Evolutionary conservation across 768 basidiomycete species (phyloP).

Genomic region (Kwoniella heveanensis): DNA sequence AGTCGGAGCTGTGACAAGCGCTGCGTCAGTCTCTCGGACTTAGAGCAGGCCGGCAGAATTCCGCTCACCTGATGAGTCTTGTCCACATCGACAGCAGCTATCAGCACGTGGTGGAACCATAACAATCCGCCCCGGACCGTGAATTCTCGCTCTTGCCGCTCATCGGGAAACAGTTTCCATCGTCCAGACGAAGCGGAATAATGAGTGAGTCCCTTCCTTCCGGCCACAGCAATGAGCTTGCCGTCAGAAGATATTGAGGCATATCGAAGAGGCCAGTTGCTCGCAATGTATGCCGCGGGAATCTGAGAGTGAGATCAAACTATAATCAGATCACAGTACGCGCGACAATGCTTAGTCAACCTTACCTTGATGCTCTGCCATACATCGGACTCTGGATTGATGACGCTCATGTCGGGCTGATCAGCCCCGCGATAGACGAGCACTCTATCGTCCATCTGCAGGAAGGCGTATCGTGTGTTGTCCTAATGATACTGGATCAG

Average conservation of each 20-base stretch:
- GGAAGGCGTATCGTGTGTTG: slow-evolving; percentile 91
- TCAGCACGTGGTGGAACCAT: slow-evolving; percentile 95
- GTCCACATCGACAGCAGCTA: slow-evolving; percentile 82
- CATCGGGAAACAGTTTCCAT: slow-evolving; percentile 86
- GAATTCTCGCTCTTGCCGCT: slow-evolving; percentile 83
- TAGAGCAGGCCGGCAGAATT: not conserved
- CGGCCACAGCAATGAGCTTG: slow-evolving; percentile 86
- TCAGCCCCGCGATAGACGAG: slow-evolving; percentile 93
- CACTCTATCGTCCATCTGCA: slow-evolving; percentile 92
- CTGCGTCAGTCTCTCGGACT: slow-evolving; percentile 6
- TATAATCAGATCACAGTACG: no score
- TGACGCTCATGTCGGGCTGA: slow-evolving; percentile 96
- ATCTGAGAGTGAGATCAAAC: no score
- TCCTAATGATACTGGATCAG: slow-evolving; percentile 62
- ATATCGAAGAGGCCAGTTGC: slow-evolving; percentile 92
- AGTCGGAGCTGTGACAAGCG: slow-evolving; percentile 71
- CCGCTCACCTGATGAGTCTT: slow-evolving; percentile 69
- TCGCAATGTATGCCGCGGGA: slow-evolving; percentile 80
- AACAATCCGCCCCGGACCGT: slow-evolving; percentile 83
- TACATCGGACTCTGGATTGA: slow-evolving; percentile 95
- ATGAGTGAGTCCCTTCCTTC: slow-evolving; percentile 84
- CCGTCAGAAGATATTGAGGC: slow-evolving; percentile 89
- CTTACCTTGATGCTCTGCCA: slow-evolving; percentile 93
- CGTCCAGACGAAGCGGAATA: slow-evolving; percentile 91
- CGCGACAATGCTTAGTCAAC: no score